phyloP scores from a whole-genome alignment of 164 flowering plant species.

The Litsea cubeba region DNA sequence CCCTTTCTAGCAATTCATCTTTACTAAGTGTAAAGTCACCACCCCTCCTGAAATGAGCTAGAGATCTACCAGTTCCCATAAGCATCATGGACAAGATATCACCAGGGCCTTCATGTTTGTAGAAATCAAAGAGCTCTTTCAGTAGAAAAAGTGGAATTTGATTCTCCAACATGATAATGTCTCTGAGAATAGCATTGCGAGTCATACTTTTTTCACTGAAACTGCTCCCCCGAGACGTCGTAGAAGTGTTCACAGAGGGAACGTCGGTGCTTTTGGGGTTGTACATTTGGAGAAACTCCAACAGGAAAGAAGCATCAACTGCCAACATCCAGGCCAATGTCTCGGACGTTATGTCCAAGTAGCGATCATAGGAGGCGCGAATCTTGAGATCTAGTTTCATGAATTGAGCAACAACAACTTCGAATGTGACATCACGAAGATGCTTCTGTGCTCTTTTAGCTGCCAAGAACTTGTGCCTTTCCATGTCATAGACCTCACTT shows the following conservation, averaged over 20 bases:
- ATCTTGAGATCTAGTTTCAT: slow-evolving; percentile 10
- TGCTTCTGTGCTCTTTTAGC: slow-evolving; percentile 10
- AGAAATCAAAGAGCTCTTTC: slow-evolving; percentile 8
- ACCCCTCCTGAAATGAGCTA: slow-evolving; percentile 12
- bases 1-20: background rate
- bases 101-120: background rate
- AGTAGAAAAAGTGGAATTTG: slow-evolving; percentile 21
- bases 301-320: slow-evolving; percentile 17
- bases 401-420: slow-evolving; percentile 8
- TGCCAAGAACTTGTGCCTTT: slow-evolving; percentile 17
- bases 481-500: slow-evolving; percentile 19
- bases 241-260: background rate
- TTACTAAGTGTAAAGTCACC: background rate
- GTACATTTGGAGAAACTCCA: slow-evolving; percentile 14
- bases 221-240: slow-evolving; percentile 8
- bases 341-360: slow-evolving; percentile 10
- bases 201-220: slow-evolving; percentile 2
- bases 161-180: slow-evolving; percentile 18
- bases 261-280: background rate
- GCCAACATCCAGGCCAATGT: slow-evolving; percentile 21
- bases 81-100: slow-evolving; percentile 4
- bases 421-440: slow-evolving; percentile 8
- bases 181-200: slow-evolving; percentile 12
- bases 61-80: slow-evolving; percentile 3
- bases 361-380: slow-evolving; percentile 15